Base-by-base conservation (phyloP, 306 rosid species). In the Geum urbanum region DNA sequence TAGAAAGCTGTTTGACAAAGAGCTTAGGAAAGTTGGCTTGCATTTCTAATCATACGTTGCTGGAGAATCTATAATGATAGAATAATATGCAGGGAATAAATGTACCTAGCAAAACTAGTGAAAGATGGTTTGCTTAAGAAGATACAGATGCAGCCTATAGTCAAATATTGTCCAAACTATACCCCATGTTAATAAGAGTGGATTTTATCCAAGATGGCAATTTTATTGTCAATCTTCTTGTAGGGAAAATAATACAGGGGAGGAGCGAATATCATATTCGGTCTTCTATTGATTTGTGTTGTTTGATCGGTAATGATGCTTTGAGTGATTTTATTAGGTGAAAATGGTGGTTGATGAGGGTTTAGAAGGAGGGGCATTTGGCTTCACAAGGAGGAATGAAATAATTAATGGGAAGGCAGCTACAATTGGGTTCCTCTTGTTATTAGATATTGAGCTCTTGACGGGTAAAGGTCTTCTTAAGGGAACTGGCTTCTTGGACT, bases 401-500 rank as follows among this genome's bases (percentile, higher is more conserved):
- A 72, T 88, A 66, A 92, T 92, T 62, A 92, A 92, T 20, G 98
- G 98, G 78, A 92, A 82, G 72, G 97, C 98, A 50, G 98, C 97
- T 18, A 79, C 76, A 22, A 88, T 90, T 22, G 97, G 97, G 44
- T 92, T 92, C 88, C 86, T 92, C 9, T 22, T 92, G 74, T 79
- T 90, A 82, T 84, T 92, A 77, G 98, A 92, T 88, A 84, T 92
- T 76, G 98, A 92, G 79, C 96, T 92, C 58, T 82, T 92, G 77
- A 92, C 98, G 63, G 98, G 98, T 44, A 92, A 92, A 70, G 96
- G 98, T 52, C 82, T 92, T 79, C 78, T 92, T 18, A 88, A 88
- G 86, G 98, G 98, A 65, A 92, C 98, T 0, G 98, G 96, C 50
- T 92, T 92, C 89, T 88, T 92, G 85, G 98, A 92, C 85, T 92